phyloP scores from a whole-genome alignment of 2,329 filamentous ascomycete species.

The Escovopsis weberi region DNA sequence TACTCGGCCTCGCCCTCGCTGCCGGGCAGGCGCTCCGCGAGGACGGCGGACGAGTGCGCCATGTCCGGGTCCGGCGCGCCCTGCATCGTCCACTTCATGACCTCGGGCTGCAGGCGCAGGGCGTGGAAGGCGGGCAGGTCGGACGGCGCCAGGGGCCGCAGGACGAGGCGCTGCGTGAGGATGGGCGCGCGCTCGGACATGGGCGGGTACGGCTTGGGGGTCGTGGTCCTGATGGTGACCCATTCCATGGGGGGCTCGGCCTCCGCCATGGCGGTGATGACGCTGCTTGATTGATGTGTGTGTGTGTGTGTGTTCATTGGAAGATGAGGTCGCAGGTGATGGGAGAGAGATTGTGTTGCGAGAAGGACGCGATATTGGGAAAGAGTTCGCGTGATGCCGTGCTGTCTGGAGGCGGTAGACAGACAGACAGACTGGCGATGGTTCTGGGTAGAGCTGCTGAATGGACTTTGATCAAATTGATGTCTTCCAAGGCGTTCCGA shows the following conservation, averaged over 20 bases:
- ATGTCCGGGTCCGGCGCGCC: conserved; percentile 28
- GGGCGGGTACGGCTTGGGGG: conserved; percentile 29
- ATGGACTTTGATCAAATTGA: too few relatives aligned
- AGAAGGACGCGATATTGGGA: too few relatives aligned
- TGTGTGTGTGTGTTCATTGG: neutral
- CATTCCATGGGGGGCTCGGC: conserved; percentile 12
- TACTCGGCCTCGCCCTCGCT: conserved; percentile 37
- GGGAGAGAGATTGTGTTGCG: neutral
- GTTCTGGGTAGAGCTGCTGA: too few relatives aligned
- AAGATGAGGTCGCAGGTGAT: too few relatives aligned
- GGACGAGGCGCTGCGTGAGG: conserved; percentile 37
- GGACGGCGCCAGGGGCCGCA: conserved; percentile 33
- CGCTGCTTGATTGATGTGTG: neutral
- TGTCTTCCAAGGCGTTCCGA: too few relatives aligned
- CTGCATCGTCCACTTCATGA: conserved; percentile 43
- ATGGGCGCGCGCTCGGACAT: conserved; percentile 24
- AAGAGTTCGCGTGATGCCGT: too few relatives aligned
- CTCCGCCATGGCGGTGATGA: conserved; percentile 9
- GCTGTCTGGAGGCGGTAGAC: too few relatives aligned
- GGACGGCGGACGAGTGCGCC: conserved; percentile 25
- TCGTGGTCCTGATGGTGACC: conserved; percentile 32
- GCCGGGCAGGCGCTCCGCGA: conserved; percentile 23
- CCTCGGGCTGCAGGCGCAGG: conserved; percentile 42
- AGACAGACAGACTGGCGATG: too few relatives aligned
- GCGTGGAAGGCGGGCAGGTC: conserved; percentile 36